Conservation (phyloP, 2,329 filamentous ascomycete species). For the Rachicladosporium sp. region DNA sequence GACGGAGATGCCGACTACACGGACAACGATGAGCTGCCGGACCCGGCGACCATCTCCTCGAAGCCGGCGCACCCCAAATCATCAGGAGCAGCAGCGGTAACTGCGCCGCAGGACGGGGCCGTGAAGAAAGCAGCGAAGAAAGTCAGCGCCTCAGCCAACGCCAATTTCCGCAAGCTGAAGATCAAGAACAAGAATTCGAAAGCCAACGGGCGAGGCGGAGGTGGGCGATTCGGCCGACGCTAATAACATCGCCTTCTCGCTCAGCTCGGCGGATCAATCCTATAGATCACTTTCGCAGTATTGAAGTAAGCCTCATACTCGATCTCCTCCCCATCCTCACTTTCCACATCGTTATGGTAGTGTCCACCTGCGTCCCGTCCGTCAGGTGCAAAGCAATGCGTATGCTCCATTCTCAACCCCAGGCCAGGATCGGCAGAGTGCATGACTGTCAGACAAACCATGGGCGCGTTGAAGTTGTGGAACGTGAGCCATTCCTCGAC, state of each 20-base stretch:
- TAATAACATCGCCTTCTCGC: conserved; percentile 1
- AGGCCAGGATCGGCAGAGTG: conserved; percentile 18
- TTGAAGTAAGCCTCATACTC: conserved; percentile 23
- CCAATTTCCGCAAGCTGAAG: conserved; percentile 37
- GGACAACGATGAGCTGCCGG: not conserved
- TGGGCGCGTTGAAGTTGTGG: conserved; percentile 18
- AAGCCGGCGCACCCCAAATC: no score
- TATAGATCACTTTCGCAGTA: conserved; percentile 17
- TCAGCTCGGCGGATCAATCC: conserved; percentile 16
- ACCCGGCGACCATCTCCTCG: no score
- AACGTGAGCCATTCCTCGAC: conserved; percentile 19
- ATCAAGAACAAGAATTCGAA: conserved; percentile 38
- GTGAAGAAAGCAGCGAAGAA: conserved; percentile 30
- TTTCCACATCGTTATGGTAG: conserved; percentile 18
- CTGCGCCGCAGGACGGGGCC: conserved; percentile 3
- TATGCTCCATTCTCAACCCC: conserved; percentile 22
- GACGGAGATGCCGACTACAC: not conserved
- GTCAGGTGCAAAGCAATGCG: conserved; percentile 18
- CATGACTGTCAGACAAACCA: conserved; percentile 19
- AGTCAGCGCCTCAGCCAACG: conserved; percentile 34
- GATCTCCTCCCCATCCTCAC: conserved; percentile 13
- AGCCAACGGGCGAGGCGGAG: conserved; percentile 27
- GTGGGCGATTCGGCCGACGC: conserved; percentile 21
- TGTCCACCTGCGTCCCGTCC: conserved; percentile 17
- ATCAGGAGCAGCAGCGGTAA: not conserved